Conservation (phyloP, 768 basidiomycete genomes). For the Boletellus ananas region DNA sequence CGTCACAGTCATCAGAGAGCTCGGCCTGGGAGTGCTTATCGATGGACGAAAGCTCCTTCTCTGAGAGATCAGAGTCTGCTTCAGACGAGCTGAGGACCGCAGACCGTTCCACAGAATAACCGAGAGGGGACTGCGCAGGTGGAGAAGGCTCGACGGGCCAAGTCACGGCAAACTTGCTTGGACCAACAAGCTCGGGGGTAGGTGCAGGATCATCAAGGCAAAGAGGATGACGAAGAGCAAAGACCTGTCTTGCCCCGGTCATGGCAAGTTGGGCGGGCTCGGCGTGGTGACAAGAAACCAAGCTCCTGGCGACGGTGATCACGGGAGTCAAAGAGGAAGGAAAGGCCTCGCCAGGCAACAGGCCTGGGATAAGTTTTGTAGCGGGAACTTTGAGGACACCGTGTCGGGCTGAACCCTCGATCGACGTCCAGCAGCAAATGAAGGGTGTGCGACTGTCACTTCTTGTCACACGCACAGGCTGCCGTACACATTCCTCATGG, state of each 20-base stretch:
- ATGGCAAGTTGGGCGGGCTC: conserved; percentile 13
- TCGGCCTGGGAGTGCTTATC: conserved; percentile 31
- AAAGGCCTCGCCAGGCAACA: conserved; percentile 28
- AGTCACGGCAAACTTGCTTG: conserved; percentile 58
- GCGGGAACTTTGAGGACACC: conserved; percentile 11
- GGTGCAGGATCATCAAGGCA: conserved; percentile 40
- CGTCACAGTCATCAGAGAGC: conserved; percentile 31
- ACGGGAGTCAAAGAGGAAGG: conserved; percentile 7
- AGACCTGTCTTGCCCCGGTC: conserved; percentile 33
- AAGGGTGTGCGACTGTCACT: conserved; percentile 23
- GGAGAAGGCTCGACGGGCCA: conserved; percentile 49
- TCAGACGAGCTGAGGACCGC: conserved; percentile 47
- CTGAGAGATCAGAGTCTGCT: conserved; percentile 48
- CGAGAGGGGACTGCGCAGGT: conserved; percentile 34
- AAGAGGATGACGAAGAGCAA: conserved; percentile 50
- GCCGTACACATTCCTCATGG: conserved; percentile 26
- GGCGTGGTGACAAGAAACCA: conserved; percentile 11
- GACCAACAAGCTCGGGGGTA: conserved; percentile 42
- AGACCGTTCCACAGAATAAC: conserved; percentile 35
- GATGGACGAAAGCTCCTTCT: conserved; percentile 36
- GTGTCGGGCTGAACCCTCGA: conserved; percentile 24
- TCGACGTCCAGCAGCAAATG: conserved; percentile 25
- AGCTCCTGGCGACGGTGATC: conserved; percentile 15
- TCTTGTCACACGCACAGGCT: conserved; percentile 22
- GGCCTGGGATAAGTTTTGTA: conserved; percentile 14